Conservation (phyloP, 495 filamentous ascomycete genomes). For the Podospora sp. region DNA sequence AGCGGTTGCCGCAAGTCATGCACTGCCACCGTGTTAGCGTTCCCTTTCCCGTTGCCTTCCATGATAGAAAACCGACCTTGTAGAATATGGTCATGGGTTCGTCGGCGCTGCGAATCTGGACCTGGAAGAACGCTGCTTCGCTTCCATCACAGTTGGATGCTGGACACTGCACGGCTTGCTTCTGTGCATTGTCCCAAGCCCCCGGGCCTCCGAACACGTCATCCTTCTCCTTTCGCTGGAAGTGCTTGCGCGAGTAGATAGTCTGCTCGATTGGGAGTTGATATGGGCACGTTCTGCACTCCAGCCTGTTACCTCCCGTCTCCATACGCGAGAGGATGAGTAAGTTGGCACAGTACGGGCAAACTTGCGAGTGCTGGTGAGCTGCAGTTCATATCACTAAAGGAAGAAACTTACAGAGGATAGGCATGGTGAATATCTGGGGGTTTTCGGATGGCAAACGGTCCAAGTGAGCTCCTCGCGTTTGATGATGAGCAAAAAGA, state of each 20-base stretch:
- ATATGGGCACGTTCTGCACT: constrained; percentile 94
- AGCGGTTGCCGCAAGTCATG: constrained; percentile 59
- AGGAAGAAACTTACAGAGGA: constrained; percentile 60
- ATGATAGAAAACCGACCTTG: constrained; percentile 61
- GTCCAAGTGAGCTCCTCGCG: not conserved
- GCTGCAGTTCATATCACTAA: constrained; percentile 10
- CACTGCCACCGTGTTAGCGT: constrained; percentile 47
- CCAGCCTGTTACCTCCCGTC: constrained; percentile 64
- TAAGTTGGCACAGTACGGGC: constrained; percentile 88
- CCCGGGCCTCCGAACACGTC: constrained; percentile 87
- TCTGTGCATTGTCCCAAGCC: constrained; percentile 88
- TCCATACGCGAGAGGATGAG: constrained; percentile 63
- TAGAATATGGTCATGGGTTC: constrained; percentile 98
- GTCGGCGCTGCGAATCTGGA: constrained; percentile 97
- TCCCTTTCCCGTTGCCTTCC: not conserved
- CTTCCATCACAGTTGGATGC: constrained; percentile 71
- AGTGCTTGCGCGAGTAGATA: constrained; percentile 76
- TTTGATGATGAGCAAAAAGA: not conserved
- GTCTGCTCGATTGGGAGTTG: constrained; percentile 71
- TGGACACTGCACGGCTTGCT: constrained; percentile 73
- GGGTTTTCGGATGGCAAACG: too few species aligned
- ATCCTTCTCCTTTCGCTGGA: constrained; percentile 79
- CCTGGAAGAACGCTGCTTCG: constrained; percentile 89
- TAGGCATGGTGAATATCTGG: constrained; percentile 52
- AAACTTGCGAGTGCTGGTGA: constrained; percentile 60